Base-by-base conservation (phyloP, 2,329 filamentous ascomycete genomes). In the Lasiodiplodia sp. region DNA sequence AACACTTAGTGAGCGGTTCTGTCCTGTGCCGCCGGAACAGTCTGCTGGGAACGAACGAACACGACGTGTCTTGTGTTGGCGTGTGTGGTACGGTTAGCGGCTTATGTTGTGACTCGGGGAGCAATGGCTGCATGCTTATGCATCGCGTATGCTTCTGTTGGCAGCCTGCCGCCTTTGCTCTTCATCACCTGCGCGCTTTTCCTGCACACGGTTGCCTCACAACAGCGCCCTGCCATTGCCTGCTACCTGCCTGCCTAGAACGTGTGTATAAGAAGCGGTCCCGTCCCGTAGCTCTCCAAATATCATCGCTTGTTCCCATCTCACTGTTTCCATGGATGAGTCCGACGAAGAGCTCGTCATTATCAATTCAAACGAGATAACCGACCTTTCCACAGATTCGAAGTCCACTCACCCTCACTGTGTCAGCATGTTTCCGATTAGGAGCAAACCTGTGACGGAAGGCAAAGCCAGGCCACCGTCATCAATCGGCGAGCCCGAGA, bases 291-390 rank as follows among this genome's bases (percentile, higher is more conserved):
- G 18, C 8, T 21, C 3, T 47, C 44, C n/a, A 10, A 47, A n/a
- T 47, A 6, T 47, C 44, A 47, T 8, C 44, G 3, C n/a, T 11
- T 10, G 44, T 47, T n/a, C n/a, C n/a, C 3, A 38, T n/a, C n/a
- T 23, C 55, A 38, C 31, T 31, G 28, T 21, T 28, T 21, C 51
- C 51, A 57, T 57, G 55, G 55, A 57, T 23, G 34, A 40, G n/a
- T 21, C 37, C 8, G 31, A 57, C 21, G 44, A 47, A 21, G 55
- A 57, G 16, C 34, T 57, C 38, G 55, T 57, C 14, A 38, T 57
- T 7, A 21, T 57, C 37, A 31, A 57, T 28, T 57, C 31, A 25
- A 28, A 53, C 11, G 25, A 10, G 4, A 28, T 40, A 38, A 28
- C 55, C 10, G 10, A 10, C 25, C 31, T 31, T 47, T n/a, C 57